phyloP scores from a whole-genome alignment of 495 filamentous ascomycete species.

The Diplogelasinospora grovesii region DNA sequence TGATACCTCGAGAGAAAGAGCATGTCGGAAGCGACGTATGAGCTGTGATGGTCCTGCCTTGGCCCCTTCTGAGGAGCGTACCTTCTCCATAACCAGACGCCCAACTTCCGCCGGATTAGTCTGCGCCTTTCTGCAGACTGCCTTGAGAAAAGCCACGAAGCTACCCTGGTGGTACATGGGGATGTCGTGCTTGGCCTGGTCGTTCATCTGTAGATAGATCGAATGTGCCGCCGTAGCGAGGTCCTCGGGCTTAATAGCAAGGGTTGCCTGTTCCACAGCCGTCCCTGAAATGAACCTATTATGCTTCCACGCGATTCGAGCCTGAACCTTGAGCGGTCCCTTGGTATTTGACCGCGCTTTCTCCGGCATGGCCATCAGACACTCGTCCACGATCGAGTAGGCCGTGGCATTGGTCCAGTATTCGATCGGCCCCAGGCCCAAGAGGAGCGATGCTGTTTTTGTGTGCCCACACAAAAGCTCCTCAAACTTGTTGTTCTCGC shows the following conservation, averaged over 20 bases:
- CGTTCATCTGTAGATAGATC: conserved; percentile 20
- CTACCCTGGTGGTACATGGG: conserved; percentile 33
- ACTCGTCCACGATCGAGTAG: conserved; percentile 24
- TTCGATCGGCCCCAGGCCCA: conserved; percentile 42
- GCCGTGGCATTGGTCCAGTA: conserved; percentile 44
- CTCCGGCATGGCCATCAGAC: conserved; percentile 6
- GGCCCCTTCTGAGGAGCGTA: too few species aligned
- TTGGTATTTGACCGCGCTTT: conserved; percentile 7
- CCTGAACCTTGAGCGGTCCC: conserved; percentile 11
- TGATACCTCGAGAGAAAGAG: conserved; percentile 24
- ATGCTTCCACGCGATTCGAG: conserved; percentile 22
- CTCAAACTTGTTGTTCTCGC: conserved; percentile 17
- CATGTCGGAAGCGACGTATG: conserved; percentile 22
- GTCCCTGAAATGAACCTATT: conserved; percentile 13
- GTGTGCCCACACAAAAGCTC: conserved; percentile 37
- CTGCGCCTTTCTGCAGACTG: conserved; percentile 13
- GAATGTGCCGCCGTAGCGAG: conserved; percentile 8
- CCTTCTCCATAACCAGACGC: too few species aligned
- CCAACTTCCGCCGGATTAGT: conserved; percentile 12
- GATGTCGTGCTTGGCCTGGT: not conserved
- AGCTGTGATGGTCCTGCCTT: too few species aligned
- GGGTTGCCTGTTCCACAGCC: conserved; percentile 1
- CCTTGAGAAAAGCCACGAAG: conserved; percentile 28
- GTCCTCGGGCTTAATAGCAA: conserved; percentile 6
- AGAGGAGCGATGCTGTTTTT: conserved; percentile 37